Percentiles rank a stretch among this genome's conserved stretches.
Evolutionary conservation across 306 rosid species (phyloP).

Genomic region (Cyamopsis tetragonoloba): DNA sequence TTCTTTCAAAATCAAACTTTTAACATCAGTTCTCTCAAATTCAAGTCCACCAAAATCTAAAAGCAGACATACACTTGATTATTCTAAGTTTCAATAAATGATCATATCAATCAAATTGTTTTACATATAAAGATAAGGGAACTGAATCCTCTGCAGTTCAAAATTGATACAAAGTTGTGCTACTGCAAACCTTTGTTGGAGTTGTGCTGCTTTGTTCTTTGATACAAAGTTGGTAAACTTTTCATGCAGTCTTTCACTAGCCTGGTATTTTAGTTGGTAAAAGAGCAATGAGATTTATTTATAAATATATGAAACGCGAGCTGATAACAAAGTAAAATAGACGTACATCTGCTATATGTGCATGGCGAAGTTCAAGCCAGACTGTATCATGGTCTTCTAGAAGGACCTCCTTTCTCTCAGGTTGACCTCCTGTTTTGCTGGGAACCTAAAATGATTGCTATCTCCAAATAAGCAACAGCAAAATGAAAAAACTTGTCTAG

Average conservation of each 20-base stretch:
- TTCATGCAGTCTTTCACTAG: slow-evolving; percentile 83
- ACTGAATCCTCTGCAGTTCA: too few relatives aligned
- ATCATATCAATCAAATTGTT: not conserved
- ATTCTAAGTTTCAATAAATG: too few relatives aligned
- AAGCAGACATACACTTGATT: too few relatives aligned
- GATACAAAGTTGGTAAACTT: slow-evolving; percentile 67
- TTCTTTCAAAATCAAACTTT: too few relatives aligned
- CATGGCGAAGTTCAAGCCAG: slow-evolving; percentile 93
- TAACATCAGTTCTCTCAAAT: too few relatives aligned
- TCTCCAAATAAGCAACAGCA: not conserved
- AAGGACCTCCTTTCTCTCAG: slow-evolving; percentile 73
- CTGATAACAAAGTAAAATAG: slow-evolving; percentile 1
- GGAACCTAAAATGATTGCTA: slow-evolving; percentile 54
- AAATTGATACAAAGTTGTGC: too few relatives aligned
- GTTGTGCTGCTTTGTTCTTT: slow-evolving; percentile 94
- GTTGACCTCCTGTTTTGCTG: slow-evolving; percentile 69
- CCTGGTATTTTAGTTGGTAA: slow-evolving; percentile 51
- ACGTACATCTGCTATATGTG: slow-evolving; percentile 93
- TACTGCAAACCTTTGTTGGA: slow-evolving; percentile 71
- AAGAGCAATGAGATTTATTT: slow-evolving; percentile 23
- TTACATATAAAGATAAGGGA: not conserved
- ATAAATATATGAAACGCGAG: not conserved
- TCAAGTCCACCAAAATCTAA: too few relatives aligned
- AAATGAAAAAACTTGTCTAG: not conserved
- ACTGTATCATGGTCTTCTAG: slow-evolving; percentile 75